phyloP scores from a whole-genome alignment of 1,284 basidiomycete species.

The Butyriboletus appendiculatus region DNA sequence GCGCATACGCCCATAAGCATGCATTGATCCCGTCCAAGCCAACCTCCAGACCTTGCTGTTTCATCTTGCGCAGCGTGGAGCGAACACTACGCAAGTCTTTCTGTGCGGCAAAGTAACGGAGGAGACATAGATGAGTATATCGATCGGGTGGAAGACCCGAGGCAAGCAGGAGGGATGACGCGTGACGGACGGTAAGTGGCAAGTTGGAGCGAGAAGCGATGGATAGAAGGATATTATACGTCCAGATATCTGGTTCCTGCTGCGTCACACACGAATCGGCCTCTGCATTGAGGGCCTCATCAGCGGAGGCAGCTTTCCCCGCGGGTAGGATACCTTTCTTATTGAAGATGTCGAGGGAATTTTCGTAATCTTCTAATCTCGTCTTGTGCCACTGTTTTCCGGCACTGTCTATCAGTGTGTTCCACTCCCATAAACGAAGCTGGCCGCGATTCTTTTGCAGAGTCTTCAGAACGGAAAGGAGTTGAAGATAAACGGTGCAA shows the following conservation, averaged over 20 bases:
- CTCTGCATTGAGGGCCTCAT: background rate
- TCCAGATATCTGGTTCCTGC: slow-evolving; percentile 58
- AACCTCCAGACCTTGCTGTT: slow-evolving; percentile 49
- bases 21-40: slow-evolving; percentile 66
- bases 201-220: slow-evolving; percentile 58
- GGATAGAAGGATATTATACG: slow-evolving; percentile 65
- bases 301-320: background rate
- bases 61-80: slow-evolving; percentile 52
- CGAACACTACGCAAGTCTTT: slow-evolving; percentile 55
- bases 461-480: slow-evolving; percentile 61
- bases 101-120: slow-evolving; percentile 54
- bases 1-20: slow-evolving; percentile 66
- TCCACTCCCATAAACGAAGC: slow-evolving; percentile 68
- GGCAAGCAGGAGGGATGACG: slow-evolving; percentile 49
- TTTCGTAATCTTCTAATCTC: slow-evolving; percentile 54
- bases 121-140: slow-evolving; percentile 58
- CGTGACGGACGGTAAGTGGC: slow-evolving; percentile 48
- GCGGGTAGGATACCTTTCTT: slow-evolving; percentile 51
- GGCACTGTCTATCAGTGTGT: slow-evolving; percentile 65
- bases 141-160: slow-evolving; percentile 58
- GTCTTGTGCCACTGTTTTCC: slow-evolving; percentile 67
- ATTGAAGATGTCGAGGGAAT: slow-evolving; percentile 58
- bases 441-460: slow-evolving; percentile 53
- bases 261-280: background rate
- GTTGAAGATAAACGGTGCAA: slow-evolving; percentile 56